These are phyloP conservation scores for Trametes maxima DNA, from an alignment of 768 basidiomycete species.

Conservation along the genomic window DNA sequence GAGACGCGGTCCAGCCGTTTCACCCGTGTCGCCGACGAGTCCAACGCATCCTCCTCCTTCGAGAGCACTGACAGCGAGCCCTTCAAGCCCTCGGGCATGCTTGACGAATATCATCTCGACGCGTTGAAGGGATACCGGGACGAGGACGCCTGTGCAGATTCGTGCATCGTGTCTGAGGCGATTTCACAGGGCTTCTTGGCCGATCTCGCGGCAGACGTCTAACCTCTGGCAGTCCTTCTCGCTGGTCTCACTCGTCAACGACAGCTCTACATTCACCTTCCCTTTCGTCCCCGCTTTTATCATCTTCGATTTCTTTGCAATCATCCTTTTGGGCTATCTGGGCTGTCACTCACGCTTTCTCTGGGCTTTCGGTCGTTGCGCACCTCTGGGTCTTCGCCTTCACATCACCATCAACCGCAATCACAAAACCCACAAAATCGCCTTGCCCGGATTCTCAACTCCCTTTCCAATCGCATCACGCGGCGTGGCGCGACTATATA, in stretches of 20 bases:
- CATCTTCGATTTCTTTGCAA: too few species aligned
- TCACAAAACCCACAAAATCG: too few species aligned
- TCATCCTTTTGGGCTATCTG: too few species aligned
- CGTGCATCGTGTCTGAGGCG: not conserved
- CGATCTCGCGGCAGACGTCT: slow-evolving; percentile 1
- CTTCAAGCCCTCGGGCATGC: slow-evolving; percentile 5
- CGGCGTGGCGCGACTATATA: too few species aligned
- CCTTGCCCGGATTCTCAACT: not conserved
- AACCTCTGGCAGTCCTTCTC: not conserved
- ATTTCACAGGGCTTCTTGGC: not conserved
- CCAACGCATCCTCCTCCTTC: slow-evolving; percentile 7
- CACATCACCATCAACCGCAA: too few species aligned
- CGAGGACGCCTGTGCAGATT: not conserved
- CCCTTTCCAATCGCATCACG: not conserved
- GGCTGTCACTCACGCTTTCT: too few species aligned
- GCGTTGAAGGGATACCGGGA: not conserved
- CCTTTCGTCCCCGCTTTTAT: too few species aligned
- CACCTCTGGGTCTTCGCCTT: too few species aligned
- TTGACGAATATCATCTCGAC: slow-evolving; percentile 10
- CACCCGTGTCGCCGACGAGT: not conserved
- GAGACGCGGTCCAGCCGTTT: not conserved
- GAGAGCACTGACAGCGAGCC: slow-evolving; percentile 3
- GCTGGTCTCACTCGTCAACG: too few species aligned
- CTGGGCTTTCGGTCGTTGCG: too few species aligned
- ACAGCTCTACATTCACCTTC: too few species aligned